Conservation (phyloP, 768 basidiomycete species). For the Xerocomus brunneocitrinus region DNA sequence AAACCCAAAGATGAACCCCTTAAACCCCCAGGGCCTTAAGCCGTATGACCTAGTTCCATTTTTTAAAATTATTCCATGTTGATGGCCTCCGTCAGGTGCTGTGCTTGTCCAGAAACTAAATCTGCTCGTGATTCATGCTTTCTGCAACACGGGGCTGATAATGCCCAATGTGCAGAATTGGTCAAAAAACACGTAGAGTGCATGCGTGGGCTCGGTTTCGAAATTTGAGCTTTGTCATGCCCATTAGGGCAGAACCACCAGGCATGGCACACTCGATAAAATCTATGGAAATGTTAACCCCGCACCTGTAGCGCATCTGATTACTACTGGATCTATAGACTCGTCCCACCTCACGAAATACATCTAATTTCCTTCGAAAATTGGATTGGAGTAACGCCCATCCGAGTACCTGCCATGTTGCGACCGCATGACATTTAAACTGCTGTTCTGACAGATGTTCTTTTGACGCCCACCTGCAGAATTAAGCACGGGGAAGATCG, state of each 20-base stretch:
- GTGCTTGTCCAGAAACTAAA: constrained; percentile 94
- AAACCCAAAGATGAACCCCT: constrained; percentile 75
- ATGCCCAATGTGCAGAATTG: constrained; percentile 76
- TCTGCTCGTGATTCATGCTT: constrained; percentile 93
- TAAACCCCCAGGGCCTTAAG: constrained; percentile 93
- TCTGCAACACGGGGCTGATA: constrained; percentile 60
- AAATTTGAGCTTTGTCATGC: constrained; percentile 42
- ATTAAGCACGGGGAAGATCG: background rate
- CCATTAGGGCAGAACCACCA: background rate
- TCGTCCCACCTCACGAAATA: constrained; percentile 5
- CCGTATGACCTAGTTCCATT: constrained; percentile 52
- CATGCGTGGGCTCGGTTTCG: constrained; percentile 90
- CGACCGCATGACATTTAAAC: background rate
- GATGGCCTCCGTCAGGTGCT: constrained; percentile 58
- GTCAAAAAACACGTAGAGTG: constrained; percentile 81
- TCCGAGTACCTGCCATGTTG: background rate
- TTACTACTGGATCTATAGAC: constrained; percentile 1
- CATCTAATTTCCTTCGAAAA: background rate
- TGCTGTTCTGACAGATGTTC: background rate
- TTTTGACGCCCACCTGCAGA: background rate
- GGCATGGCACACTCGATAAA: background rate
- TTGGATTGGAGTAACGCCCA: no score
- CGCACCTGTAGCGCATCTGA: background rate
- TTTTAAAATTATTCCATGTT: background rate
- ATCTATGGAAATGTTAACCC: constrained; percentile 1